Conservation (phyloP, 1,139 yeast species). For the Candida sanyaensis region DNA sequence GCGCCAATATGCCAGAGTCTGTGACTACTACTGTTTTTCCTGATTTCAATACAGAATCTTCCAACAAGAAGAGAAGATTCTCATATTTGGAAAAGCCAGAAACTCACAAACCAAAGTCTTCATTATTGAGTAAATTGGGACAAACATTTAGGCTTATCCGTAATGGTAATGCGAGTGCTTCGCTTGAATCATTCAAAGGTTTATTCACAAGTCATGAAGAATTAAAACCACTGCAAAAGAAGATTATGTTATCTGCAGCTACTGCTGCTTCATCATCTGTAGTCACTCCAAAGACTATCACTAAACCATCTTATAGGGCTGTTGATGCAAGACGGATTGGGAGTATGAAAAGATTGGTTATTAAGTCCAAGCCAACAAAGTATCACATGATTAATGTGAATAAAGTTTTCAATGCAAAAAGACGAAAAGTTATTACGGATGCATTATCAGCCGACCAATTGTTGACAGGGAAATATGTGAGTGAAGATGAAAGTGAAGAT, state of each 20-base stretch:
- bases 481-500: conserved; percentile 24
- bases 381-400: conserved; percentile 48
- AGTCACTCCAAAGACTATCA: conserved; percentile 16
- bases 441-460: conserved; percentile 19
- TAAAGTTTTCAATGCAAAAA: conserved; percentile 37
- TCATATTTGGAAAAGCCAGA: conserved; percentile 18
- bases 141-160: conserved; percentile 39
- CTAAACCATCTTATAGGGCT: conserved; percentile 17
- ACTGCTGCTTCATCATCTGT: conserved; percentile 8
- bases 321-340: conserved; percentile 19
- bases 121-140: conserved; percentile 38
- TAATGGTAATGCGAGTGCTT: conserved; percentile 15
- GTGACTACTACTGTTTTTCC: conserved; percentile 36
- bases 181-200: conserved; percentile 23
- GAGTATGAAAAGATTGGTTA: conserved; percentile 36
- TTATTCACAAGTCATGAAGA: conserved; percentile 26
- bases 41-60: conserved; percentile 14
- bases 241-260: conserved; percentile 11
- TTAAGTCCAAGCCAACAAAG: conserved; percentile 44
- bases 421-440: conserved; percentile 30
- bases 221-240: conserved; percentile 18
- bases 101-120: conserved; percentile 16
- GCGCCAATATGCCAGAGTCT: conserved; percentile 29
- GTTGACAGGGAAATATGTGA: conserved; percentile 16
- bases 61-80: conserved; percentile 21